Evolutionary conservation across 1,284 basidiomycete genomes (phyloP).

Genomic region (Tilletia caries): DNA sequence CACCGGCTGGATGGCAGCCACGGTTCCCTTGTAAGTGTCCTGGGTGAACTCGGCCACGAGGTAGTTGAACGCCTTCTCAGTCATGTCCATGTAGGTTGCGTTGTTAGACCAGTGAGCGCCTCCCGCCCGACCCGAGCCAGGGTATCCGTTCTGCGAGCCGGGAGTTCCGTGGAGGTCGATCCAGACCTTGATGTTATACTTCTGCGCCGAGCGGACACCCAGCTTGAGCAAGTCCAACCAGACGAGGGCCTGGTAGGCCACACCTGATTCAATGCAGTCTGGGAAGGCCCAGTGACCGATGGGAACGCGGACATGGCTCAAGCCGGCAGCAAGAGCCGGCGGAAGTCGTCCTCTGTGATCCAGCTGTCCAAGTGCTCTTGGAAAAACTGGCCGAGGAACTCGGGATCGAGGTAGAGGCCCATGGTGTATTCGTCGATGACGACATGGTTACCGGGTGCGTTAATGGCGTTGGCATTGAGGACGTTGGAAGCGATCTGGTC

Average conservation of each 20-base stretch:
- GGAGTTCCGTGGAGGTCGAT: constrained; percentile 16
- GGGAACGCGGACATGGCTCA: constrained; percentile 23
- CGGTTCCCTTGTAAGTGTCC: constrained; percentile 17
- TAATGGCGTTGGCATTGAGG: constrained; percentile 29
- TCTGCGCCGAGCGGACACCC: neutral
- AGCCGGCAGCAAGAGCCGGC: constrained; percentile 19
- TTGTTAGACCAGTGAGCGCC: constrained; percentile 11
- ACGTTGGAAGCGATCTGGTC: constrained; percentile 10
- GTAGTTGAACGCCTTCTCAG: constrained; percentile 16
- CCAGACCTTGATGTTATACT: constrained; percentile 18
- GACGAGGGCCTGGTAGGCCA: constrained; percentile 1
- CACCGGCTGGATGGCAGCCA: constrained; percentile 16
- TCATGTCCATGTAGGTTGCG: constrained; percentile 3
- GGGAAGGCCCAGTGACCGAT: constrained; percentile 16
- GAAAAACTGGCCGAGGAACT: constrained; percentile 8
- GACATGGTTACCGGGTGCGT: constrained; percentile 33
- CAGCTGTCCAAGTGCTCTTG: constrained; percentile 16
- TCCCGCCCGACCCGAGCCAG: constrained; percentile 7
- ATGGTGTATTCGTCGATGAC: constrained; percentile 26
- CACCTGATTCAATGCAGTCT: constrained; percentile 13
- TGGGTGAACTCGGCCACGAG: constrained; percentile 16
- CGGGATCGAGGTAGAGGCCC: constrained; percentile 13
- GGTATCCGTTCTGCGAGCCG: constrained; percentile 16
- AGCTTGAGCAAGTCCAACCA: constrained; percentile 19
- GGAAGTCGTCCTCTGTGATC: constrained; percentile 20